Evolutionary conservation across 2,329 filamentous ascomycete genomes (phyloP).

Genomic region (Taxawa tesnikishii): DNA sequence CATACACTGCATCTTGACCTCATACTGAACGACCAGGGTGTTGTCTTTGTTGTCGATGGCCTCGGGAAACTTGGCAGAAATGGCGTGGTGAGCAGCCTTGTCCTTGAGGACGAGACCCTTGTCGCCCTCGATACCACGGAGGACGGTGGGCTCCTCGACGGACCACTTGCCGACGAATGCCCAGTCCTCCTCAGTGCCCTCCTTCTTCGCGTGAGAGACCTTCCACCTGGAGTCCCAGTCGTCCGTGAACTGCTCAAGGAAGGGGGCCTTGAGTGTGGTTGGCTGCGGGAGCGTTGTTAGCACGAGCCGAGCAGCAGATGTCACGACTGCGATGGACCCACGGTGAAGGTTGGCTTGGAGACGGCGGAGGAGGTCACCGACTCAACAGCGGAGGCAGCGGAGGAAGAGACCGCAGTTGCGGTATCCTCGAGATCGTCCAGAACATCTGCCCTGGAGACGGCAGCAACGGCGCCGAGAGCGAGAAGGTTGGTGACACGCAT

Average conservation of each 20-base stretch:
- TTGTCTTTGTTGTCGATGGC: slow-evolving; percentile 96
- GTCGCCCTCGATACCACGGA: slow-evolving; percentile 88
- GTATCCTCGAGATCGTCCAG: slow-evolving; percentile 53
- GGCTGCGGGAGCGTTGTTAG: slow-evolving; percentile 44
- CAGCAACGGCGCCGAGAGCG: slow-evolving; percentile 55
- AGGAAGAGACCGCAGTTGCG: slow-evolving; percentile 25
- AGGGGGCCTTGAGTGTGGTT: slow-evolving; percentile 76
- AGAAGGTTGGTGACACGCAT: slow-evolving; percentile 81
- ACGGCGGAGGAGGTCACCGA: slow-evolving; percentile 46
- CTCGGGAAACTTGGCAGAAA: slow-evolving; percentile 96
- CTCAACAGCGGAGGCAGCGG: slow-evolving; percentile 31
- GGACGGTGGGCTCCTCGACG: slow-evolving; percentile 83
- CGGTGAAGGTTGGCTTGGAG: slow-evolving; percentile 74
- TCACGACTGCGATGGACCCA: slow-evolving; percentile 37
- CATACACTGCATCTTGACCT: slow-evolving; percentile 97
- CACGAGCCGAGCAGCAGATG: neutral
- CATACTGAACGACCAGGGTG: slow-evolving; percentile 94
- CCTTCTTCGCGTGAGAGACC: slow-evolving; percentile 93
- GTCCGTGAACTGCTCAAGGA: slow-evolving; percentile 96
- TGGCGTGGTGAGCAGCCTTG: slow-evolving; percentile 93
- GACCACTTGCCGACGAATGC: slow-evolving; percentile 94
- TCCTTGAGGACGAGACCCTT: slow-evolving; percentile 98
- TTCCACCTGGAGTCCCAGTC: slow-evolving; percentile 94
- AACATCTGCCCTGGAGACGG: slow-evolving; percentile 60
- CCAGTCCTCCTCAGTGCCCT: slow-evolving; percentile 80